phyloP scores from a whole-genome alignment of 2,329 filamentous ascomycete species.

The Tolypocladium cylindrosporum region DNA sequence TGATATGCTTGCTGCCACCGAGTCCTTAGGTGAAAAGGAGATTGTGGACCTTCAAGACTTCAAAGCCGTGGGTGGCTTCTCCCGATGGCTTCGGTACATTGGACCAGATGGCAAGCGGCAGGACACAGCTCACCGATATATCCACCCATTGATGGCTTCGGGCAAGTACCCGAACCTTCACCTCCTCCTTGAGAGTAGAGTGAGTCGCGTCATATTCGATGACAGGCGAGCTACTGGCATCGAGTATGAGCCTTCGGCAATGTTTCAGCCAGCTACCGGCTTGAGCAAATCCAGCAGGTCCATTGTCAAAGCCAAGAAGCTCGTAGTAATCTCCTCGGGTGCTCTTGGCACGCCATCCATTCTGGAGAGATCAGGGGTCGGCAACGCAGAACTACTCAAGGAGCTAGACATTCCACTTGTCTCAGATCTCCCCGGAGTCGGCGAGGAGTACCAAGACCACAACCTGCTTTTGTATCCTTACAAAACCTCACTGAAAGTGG shows the following conservation, averaged over 20 bases:
- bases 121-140: constrained; percentile 44
- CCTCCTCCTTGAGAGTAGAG: constrained; percentile 45
- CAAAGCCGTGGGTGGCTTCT: constrained; percentile 22
- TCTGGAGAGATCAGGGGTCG: constrained; percentile 54
- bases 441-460: constrained; percentile 45
- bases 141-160: constrained; percentile 19
- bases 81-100: constrained; percentile 29
- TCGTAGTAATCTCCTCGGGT: constrained; percentile 29
- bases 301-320: constrained; percentile 15
- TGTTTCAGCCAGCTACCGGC: constrained; percentile 9
- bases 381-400: constrained; percentile 37
- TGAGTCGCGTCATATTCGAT: constrained; percentile 42
- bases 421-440: constrained; percentile 40
- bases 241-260: constrained; percentile 39
- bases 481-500: constrained; percentile 16
- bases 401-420: constrained; percentile 34
- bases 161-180: constrained; percentile 45
- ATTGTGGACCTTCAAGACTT: constrained; percentile 44
- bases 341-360: constrained; percentile 43
- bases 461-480: constrained; percentile 44
- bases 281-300: constrained; percentile 6
- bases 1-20: constrained; percentile 38
- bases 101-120: constrained; percentile 40
- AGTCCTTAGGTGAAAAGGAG: constrained; percentile 32
- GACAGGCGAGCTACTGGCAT: constrained; percentile 46